Base-by-base conservation (phyloP, 2,329 filamentous ascomycete species). In the Fusarium decemcellulare region DNA sequence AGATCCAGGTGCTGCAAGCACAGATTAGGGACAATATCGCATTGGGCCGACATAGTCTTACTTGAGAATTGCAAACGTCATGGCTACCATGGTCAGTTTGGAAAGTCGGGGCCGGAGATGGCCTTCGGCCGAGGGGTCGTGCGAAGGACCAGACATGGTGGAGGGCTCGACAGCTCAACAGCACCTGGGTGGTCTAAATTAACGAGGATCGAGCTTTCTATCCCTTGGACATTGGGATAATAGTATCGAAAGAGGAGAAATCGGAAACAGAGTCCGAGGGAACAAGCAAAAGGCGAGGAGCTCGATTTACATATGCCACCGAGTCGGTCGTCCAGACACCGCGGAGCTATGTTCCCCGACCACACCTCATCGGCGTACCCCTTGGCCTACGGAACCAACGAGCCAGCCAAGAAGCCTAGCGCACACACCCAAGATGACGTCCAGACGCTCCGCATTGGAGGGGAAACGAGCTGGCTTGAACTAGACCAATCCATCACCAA, bases 1-100 rank as follows among this genome's bases (percentile, higher is more conserved):
- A 80, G n/a, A 74, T 74, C 72, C 72, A 75, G 0, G 72, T 75
- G 29, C 71, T 75, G 16, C 6, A n/a, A 6, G 8, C n/a, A 10
- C 14, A n/a, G 1, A 27, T 74, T 34, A 74, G 72, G 14, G 52
- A 15, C 0, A 11, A 1, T 1, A 0, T 9, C 4, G 9, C 8
- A 9, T 8, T 6, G 1, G 3, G 2, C 29, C 10, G 4, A 7
- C 3, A 15, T 9, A 14, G 1, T 54, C 68, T 37, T 50, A 74
- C 81, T 83, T 83, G 9, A 83, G 73, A 48, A 83, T 83, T 15
- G 81, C 81, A 65, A 83, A 83, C 6, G 80, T 79, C 77, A 83
- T 77, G 16, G 80, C 81, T 14, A 83, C 77, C 81, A 82, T 83
- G 2, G 79, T 83, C 29, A 81, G 56, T 60, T 77, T 79, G n/a